A percentile compares a stretch with the other conserved stretches of the same genome.
phyloP scores from a whole-genome alignment of 1,139 yeast genomes.

The Yamadazyma sp. region DNA sequence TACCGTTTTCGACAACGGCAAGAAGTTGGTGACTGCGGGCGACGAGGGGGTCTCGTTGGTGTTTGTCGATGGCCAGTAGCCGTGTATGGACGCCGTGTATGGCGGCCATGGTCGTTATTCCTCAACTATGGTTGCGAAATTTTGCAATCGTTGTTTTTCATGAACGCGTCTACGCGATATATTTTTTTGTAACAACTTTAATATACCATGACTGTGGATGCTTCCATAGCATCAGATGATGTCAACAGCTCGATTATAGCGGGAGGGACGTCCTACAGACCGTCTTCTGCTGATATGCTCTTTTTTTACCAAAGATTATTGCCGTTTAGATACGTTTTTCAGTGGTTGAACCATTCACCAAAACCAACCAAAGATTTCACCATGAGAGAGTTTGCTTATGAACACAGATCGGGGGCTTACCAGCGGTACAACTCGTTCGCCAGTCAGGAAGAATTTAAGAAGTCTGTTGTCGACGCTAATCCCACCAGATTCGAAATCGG shows the following conservation, averaged over 20 bases:
- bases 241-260: neutral
- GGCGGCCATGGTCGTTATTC: too few relatives aligned
- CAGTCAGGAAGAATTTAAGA: slow-evolving; percentile 69
- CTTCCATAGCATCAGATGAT: neutral
- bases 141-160: neutral
- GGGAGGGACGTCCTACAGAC: slow-evolving; percentile 27
- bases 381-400: slow-evolving; percentile 92
- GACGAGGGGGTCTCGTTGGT: slow-evolving; percentile 93
- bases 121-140: neutral
- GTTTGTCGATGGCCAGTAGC: slow-evolving; percentile 27
- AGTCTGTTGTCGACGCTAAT: slow-evolving; percentile 65
- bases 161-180: neutral
- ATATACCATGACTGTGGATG: slow-evolving; percentile 3
- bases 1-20: slow-evolving; percentile 59
- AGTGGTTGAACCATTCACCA: slow-evolving; percentile 88
- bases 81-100: neutral
- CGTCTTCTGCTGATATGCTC: slow-evolving; percentile 67
- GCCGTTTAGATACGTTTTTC: slow-evolving; percentile 73
- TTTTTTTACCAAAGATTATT: slow-evolving; percentile 72
- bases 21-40: slow-evolving; percentile 87
- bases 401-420: slow-evolving; percentile 80
- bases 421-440: slow-evolving; percentile 83
- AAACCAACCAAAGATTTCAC: slow-evolving; percentile 70
- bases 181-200: neutral
- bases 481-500: slow-evolving; percentile 97